Base-by-base conservation (phyloP, 2,329 filamentous ascomycete genomes). In the Neofusicoccum umdonicola region DNA sequence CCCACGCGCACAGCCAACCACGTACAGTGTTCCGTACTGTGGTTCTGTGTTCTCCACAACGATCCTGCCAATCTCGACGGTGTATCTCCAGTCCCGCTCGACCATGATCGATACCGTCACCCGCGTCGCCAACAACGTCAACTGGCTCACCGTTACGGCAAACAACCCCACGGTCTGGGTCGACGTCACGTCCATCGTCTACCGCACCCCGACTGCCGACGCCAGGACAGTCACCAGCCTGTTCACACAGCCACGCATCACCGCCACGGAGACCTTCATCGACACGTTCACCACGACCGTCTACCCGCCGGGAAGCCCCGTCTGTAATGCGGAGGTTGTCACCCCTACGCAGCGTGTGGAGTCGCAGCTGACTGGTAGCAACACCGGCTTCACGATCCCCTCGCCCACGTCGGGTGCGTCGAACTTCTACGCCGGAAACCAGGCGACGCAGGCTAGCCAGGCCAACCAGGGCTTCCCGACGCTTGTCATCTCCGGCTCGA, bases 31-130 rank as follows among this genome's bases (percentile, higher is more conserved):
- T 31, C 54, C 54, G 1, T 65, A 52, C 37, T 65, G 63, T 17
- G 63, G 54, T 9, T 45, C 54, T 7, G 48, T 44, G 3, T 42
- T 58, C 45, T 65, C 63, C 2, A 65, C 54, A 1, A 52, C 63
- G 1, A 52, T 65, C 11, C 17, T 65, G 37, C 63, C 54, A 7
- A 45, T 37, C 12, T 50, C 45, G 8, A 65, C 63, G 4, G 39
- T 45, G 17, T 52, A 52, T 4, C 44, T 60, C 5, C 39, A 51
- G 22, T 47, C 52, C 15, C 31, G 37, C 15, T 60, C 63, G 3
- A 61, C 54, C 6, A 22, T 61, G 37, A 27, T 52, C 27, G 63
- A 65, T n/a, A 60, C 47, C 2, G 37, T 60, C 4, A 65, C 63
- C 27, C 50, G 45, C 9, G 15, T 61, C 11, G 56, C 54, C 4